Percentiles rank a stretch among this genome's conserved stretches.
phyloP scores from a whole-genome alignment of 768 basidiomycete genomes.

The Trametes cinnabarina region DNA sequence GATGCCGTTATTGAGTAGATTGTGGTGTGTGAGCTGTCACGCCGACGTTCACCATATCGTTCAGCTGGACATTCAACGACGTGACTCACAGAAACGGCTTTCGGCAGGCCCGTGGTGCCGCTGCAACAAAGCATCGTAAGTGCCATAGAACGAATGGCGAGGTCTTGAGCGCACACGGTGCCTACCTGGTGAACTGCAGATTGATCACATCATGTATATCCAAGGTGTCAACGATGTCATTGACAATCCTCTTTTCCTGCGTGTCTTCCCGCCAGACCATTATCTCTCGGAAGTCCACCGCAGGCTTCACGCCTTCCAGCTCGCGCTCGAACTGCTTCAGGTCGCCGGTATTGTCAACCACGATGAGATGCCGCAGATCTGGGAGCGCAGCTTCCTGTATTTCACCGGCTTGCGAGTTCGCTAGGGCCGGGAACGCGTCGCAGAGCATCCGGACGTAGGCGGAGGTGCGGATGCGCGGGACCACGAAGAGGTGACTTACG shows the following conservation, averaged over 20 bases:
- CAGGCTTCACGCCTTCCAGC: constrained; percentile 43
- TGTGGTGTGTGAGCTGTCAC: constrained; percentile 68
- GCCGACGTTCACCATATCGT: no score
- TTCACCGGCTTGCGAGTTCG: constrained; percentile 46
- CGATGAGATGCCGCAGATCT: constrained; percentile 57
- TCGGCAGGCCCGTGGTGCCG: constrained; percentile 78
- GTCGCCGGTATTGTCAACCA: constrained; percentile 58
- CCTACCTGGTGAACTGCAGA: constrained; percentile 80
- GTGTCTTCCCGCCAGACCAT: constrained; percentile 64
- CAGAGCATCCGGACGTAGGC: constrained; percentile 60
- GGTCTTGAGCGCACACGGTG: background rate
- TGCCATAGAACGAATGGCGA: background rate
- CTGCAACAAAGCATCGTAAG: constrained; percentile 34
- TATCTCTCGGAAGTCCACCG: constrained; percentile 70
- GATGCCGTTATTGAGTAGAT: constrained; percentile 75
- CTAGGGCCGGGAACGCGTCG: constrained; percentile 56
- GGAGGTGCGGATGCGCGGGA: constrained; percentile 66
- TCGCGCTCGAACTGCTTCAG: constrained; percentile 39
- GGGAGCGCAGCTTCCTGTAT: constrained; percentile 62
- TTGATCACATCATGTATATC: constrained; percentile 73
- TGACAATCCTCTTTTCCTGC: constrained; percentile 42
- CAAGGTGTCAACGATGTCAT: constrained; percentile 40
- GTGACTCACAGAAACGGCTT: constrained; percentile 71
- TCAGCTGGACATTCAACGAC: background rate
- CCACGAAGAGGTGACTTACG: constrained; percentile 68